Percentiles rank a stretch among this genome's conserved stretches.
These are phyloP conservation scores for Xylaria grammica DNA, from an alignment of 495 filamentous ascomycete species.

Conservation along the genomic window DNA sequence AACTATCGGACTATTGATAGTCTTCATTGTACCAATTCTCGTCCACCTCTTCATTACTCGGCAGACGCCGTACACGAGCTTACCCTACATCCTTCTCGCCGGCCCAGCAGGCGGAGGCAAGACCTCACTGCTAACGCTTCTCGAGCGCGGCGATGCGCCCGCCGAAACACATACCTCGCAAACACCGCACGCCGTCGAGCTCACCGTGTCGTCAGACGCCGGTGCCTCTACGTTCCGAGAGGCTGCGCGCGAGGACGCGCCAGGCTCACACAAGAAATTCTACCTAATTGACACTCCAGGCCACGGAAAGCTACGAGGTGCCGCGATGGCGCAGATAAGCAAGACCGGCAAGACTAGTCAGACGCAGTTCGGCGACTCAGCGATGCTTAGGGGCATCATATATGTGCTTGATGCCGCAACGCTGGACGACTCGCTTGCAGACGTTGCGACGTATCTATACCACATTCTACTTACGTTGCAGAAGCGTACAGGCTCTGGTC, in stretches of 20 bases:
- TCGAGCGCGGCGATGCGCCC: constrained; percentile 48
- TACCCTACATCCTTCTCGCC: constrained; percentile 83
- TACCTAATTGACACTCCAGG: constrained; percentile 87
- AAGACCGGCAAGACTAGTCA: constrained; percentile 54
- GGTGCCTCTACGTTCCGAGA: constrained; percentile 67
- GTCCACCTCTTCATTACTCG: constrained; percentile 79
- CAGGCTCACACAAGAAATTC: constrained; percentile 67
- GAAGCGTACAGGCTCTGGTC: constrained; percentile 64
- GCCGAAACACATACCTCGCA: constrained; percentile 84
- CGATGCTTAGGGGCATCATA: constrained; percentile 56
- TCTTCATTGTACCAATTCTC: constrained; percentile 74
- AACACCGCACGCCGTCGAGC: constrained; percentile 70
- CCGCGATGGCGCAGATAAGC: constrained; percentile 58
- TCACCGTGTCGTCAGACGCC: constrained; percentile 67
- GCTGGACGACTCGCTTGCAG: constrained; percentile 52
- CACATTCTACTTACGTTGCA: constrained; percentile 83
- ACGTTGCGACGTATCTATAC: constrained; percentile 70
- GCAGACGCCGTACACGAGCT: constrained; percentile 63
- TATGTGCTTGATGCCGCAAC: constrained; percentile 87
- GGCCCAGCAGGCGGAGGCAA: constrained; percentile 89
- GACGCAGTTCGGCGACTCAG: constrained; percentile 59
- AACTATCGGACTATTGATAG: constrained; percentile 68
- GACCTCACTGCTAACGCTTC: constrained; percentile 80
- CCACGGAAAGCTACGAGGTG: constrained; percentile 86
- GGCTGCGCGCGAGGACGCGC: constrained; percentile 46